Base-by-base conservation (phyloP, 2,329 filamentous ascomycete species). In the Monilinia fructigena region DNA sequence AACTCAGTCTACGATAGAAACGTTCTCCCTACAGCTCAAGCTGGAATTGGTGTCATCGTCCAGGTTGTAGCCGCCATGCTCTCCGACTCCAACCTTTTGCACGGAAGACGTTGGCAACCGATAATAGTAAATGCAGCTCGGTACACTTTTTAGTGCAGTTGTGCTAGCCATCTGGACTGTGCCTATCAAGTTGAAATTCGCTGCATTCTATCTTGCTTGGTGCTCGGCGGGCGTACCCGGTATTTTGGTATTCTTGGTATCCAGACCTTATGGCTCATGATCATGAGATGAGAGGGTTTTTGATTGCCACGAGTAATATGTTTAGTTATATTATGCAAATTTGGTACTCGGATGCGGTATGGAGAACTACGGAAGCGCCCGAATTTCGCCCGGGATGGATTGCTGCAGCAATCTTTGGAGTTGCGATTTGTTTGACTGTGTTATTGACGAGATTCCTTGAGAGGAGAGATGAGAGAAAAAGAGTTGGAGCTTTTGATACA, bases 141-240 rank as follows among this genome's bases (percentile, higher is more conserved):
- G 66, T 11, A 70, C 69, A 4, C 28, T 73, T 6, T 76, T 77
- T 48, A 69, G 72, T 3, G 68, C 68, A 10, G 71, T 77, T 26
- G 72, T 77, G 3, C 48, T 70, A 2, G 59, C 61, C 1, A 47
- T 65, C 2, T 69, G 69, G 69, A 68, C 40, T n/a, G 68, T 70
- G 2, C 69, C 69, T 2, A 18, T 62, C 18, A 55, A 58, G 2
- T 18, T 61, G 7, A 63, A 59, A 8, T 70, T 60, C 26, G 56
- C 59, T 18, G 69, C 63, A 4, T 70, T 63, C 28, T 70, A 69
- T 48, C 47, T 69, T 14, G 58, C 61, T 16, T 70, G 63, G 35
- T 63, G 62, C 45, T 55, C 40, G 10, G 64, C 68, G 10, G 69
- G 69, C 20, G 69, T 70, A 4, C 69, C 69, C 10, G 68, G 68